Evolutionary conservation across 1,284 basidiomycete species (phyloP).

Genomic region (Cystobasidium slooffiae): DNA sequence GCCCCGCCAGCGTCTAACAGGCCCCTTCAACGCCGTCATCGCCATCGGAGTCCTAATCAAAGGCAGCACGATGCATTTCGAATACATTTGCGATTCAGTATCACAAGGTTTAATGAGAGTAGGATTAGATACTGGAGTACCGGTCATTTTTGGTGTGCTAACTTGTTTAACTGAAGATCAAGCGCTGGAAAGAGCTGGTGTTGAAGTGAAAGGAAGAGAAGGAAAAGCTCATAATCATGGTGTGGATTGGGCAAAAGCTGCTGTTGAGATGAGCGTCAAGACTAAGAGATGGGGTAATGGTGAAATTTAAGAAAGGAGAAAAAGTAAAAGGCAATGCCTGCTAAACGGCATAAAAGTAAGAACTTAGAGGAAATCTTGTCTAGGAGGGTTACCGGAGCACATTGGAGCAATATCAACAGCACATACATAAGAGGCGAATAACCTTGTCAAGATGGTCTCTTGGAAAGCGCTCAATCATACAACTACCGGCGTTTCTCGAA

Average conservation of each 20-base stretch:
- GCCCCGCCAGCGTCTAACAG: constrained; percentile 60
- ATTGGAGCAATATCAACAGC: no score
- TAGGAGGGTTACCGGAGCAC: no score
- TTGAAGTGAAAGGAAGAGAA: constrained; percentile 62
- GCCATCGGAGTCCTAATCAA: constrained; percentile 98
- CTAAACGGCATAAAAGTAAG: no score
- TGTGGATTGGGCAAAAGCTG: constrained; percentile 93
- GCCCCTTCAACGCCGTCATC: constrained; percentile 90
- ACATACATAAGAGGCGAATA: no score
- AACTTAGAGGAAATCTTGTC: no score
- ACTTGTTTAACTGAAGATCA: constrained; percentile 93
- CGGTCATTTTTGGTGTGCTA: constrained; percentile 94
- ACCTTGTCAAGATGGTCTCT: no score
- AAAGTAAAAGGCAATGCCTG: no score
- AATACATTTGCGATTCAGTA: constrained; percentile 95
- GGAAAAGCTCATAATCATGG: constrained; percentile 88
- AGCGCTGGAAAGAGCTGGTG: constrained; percentile 86
- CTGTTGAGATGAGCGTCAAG: constrained; percentile 86
- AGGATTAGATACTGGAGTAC: constrained; percentile 89
- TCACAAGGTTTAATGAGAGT: constrained; percentile 91
- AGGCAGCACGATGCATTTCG: constrained; percentile 95
- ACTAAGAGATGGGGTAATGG: constrained; percentile 75
- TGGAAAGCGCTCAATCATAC: no score
- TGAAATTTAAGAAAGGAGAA: constrained; percentile 60
- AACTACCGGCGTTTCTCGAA: no score